Conservation (phyloP, 2,329 filamentous ascomycete species). For the Aspergillus pseudoglaucus region DNA sequence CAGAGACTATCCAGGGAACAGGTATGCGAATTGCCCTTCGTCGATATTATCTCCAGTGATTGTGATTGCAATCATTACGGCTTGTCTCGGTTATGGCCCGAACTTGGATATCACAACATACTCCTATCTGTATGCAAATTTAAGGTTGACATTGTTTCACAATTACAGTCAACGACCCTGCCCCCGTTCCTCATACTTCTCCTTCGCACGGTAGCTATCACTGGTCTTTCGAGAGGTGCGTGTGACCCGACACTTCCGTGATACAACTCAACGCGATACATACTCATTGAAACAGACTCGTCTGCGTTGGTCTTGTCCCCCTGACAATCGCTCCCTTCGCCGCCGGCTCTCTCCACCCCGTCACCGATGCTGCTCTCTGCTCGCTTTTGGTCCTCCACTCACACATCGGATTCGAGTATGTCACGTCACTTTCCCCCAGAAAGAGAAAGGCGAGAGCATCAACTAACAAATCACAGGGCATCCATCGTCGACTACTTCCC, state of each 20-base stretch:
- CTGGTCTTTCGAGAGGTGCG: constrained; percentile 84
- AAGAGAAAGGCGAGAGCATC: neutral
- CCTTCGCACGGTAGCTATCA: constrained; percentile 92
- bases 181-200: constrained; percentile 62
- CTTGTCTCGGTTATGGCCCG: neutral
- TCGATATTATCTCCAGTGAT: neutral
- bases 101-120: neutral
- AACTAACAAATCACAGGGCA: constrained; percentile 40
- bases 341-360: constrained; percentile 81
- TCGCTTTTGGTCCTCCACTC: constrained; percentile 81
- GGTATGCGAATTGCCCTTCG: constrained; percentile 46
- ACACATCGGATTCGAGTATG: constrained; percentile 86
- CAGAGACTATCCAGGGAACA: constrained; percentile 69
- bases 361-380: constrained; percentile 79
- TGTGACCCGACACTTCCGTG: neutral
- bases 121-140: too few species aligned
- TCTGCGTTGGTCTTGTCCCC: constrained; percentile 76
- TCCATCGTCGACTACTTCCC: constrained; percentile 91
- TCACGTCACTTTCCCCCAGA: constrained; percentile 3
- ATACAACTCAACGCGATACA: neutral
- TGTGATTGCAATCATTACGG: neutral
- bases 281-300: constrained; percentile 46
- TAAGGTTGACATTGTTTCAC: neutral
- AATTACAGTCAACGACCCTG: constrained; percentile 75
- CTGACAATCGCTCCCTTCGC: constrained; percentile 88